Base-by-base conservation (phyloP, 169 alveolate genomes). In the Cryptosporidium canis region DNA sequence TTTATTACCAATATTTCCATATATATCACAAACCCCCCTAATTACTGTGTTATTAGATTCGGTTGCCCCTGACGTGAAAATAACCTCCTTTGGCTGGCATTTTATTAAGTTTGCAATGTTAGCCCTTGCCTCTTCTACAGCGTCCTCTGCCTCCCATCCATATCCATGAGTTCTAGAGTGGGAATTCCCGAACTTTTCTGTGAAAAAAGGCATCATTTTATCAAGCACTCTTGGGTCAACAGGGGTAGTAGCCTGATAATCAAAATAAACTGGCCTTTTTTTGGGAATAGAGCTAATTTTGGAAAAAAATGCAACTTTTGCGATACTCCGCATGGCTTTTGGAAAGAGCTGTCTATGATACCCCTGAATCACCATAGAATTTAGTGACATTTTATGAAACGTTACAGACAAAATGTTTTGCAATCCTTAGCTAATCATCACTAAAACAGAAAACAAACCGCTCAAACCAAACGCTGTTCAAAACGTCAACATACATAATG, bases 41-140 rank as follows among this genome's bases (percentile, higher is more conserved):
- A 97, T 72, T 35, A 99, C 98, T 90, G 96, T 83, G 92, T 98
- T 98, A 92, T 98, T 98, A 53, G 98, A 93, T 94, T 98, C 99
- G 9, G 99, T 98, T 7, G 99, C 99, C 1, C 99, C 99, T 0
- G 99, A 95, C n/a, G 99, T 98, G 93, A 98, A 98, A 47, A 97
- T 92, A 58, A 98, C 94, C 93, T 97, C 98, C 92, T 95, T 93
- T 41, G 97, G 91, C 39, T 93, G 95, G 53, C 98, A 96, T 12
- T 95, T 95, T 51, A 98, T 94, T 35, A 96, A 85, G 31, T 71
- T 84, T 21, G 98, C 97, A 29, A 98, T 93, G 45, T 70, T 58
- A 29, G 63, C 84, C 67, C 99, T 94, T 9, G 99, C 99, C 18
- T 94, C 85, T 77, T 98, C 99, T 12, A 95, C 97, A 14, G 98